phyloP scores from a whole-genome alignment of 108 stramenopile genomes.

The Nitzschia sp. region DNA sequence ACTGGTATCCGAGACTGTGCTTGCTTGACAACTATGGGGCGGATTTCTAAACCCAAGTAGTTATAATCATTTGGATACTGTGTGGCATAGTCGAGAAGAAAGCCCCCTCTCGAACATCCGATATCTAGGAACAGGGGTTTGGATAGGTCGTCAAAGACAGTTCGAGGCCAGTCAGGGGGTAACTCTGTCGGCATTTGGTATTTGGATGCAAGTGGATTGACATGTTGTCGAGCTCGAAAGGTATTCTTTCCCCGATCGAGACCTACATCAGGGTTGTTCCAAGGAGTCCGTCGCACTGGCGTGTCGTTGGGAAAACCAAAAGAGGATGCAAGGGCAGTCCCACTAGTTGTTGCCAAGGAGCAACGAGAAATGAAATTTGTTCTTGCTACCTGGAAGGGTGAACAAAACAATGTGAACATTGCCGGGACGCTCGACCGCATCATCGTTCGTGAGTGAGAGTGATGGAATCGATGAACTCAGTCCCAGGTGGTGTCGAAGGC shows the following conservation, averaged over 20 bases:
- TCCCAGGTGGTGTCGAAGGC: too few relatives aligned
- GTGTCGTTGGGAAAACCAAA: too few relatives aligned
- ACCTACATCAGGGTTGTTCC: slow-evolving; percentile 28
- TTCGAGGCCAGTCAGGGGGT: slow-evolving; percentile 62
- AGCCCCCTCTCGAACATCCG: slow-evolving; percentile 87
- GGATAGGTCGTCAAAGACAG: slow-evolving; percentile 52
- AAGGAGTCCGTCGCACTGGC: slow-evolving; percentile 16
- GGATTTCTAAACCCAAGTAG: slow-evolving; percentile 87
- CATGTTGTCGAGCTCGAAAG: slow-evolving; percentile 80
- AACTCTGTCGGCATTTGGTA: slow-evolving; percentile 66
- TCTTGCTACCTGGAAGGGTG: too few relatives aligned
- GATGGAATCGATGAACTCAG: too few relatives aligned
- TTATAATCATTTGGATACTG: slow-evolving; percentile 56
- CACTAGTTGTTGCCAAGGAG: too few relatives aligned
- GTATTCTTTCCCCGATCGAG: slow-evolving; percentile 11
- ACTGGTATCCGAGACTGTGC: slow-evolving; percentile 64
- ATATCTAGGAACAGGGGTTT: slow-evolving; percentile 81
- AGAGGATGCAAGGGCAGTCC: too few relatives aligned
- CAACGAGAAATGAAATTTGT: too few relatives aligned
- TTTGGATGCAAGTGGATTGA: slow-evolving; percentile 77
- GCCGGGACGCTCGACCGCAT: not conserved
- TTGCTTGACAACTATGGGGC: slow-evolving; percentile 69
- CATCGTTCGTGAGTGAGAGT: too few relatives aligned
- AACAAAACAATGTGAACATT: not conserved
- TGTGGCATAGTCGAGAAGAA: slow-evolving; percentile 66